Evolutionary conservation across 2,329 filamentous ascomycete genomes (phyloP), one percentile per base, ranked within the genome.

Genomic region (Ophiostoma ips): DNA sequence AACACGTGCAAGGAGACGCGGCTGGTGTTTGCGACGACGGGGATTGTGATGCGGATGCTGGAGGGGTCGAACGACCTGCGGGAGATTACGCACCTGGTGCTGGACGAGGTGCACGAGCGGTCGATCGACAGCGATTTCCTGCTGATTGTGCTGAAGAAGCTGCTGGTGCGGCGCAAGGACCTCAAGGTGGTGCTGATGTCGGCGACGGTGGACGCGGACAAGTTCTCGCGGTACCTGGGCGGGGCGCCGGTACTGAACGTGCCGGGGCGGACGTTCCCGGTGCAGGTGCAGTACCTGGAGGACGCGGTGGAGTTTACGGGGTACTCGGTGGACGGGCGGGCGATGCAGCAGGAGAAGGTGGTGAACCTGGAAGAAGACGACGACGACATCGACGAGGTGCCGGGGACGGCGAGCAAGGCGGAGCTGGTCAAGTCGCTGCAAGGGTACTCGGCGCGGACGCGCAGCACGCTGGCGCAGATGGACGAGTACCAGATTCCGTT

Each of bases 21-120:
- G 48, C 76, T 98, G 24, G 79, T 96, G 6, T 98, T 88, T 65
- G 92, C 92, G 49, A 95, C 84, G 2, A 84, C 79, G 6, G 79
- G 92, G 69, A 94, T 98, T 52, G 87, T 98, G n/a, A 86, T 98
- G 72, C 81, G 92, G 28, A 96, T 98, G 90, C 73, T 98, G 13
- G 92, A 98, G 64, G 83, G 83, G 9, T 85, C 87, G 0, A 84
- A 87, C 55, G 84, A 94, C 50, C 76, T 98, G 40, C 77, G 80
- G 51, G 90, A 95, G 55, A 82, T 98, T 48, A 95, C 90, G 0
- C 92, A 96, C 67, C 69, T 98, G 53, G 81, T 98, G 43, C 80
- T 98, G n/a, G 92, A 98, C 61, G 92, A 98, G 66, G 90, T 96
- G 2, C 92, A 98, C 61, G 92, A 98, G 64, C 81, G 90, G 54